A percentile compares a stretch with the other conserved stretches of the same genome.
phyloP scores from a whole-genome alignment of 1,284 basidiomycete species.

The Vanrija sp. region DNA sequence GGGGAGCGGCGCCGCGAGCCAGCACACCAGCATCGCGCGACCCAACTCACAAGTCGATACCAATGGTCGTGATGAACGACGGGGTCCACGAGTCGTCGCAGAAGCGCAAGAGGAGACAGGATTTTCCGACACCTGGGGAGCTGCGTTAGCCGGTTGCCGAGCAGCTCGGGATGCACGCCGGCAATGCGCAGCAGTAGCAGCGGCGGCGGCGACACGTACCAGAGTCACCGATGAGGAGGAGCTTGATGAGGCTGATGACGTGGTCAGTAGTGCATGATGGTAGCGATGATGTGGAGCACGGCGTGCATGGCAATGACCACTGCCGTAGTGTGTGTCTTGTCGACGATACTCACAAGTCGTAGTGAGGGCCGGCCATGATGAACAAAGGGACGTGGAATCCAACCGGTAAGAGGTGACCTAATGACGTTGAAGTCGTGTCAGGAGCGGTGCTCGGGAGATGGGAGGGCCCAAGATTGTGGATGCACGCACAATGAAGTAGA shows the following conservation, averaged over 20 bases:
- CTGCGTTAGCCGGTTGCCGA: not conserved
- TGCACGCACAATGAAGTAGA: too few species aligned
- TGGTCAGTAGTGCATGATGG: not conserved
- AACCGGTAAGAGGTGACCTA: too few species aligned
- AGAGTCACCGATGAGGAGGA: constrained; percentile 94
- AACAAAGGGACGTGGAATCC: not conserved
- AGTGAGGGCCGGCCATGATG: constrained; percentile 47
- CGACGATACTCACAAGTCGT: constrained; percentile 50
- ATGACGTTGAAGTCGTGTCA: too few species aligned
- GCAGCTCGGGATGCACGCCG: not conserved
- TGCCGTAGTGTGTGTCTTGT: too few species aligned
- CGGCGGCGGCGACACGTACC: constrained; percentile 55
- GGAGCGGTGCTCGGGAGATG: too few species aligned
- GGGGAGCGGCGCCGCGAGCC: not conserved
- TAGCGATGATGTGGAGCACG: too few species aligned
- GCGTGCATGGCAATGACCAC: too few species aligned
- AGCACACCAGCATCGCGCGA: not conserved
- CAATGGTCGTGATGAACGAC: constrained; percentile 99
- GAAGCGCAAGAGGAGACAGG: constrained; percentile 95
- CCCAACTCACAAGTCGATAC: constrained; percentile 48
- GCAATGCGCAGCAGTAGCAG: not conserved
- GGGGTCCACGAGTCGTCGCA: constrained; percentile 99
- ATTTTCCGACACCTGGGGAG: constrained; percentile 86
- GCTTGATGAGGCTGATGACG: constrained; percentile 74
- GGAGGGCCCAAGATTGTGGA: too few species aligned